phyloP scores from a whole-genome alignment of 2,329 filamentous ascomycete genomes.

The Geosmithia morbida region DNA sequence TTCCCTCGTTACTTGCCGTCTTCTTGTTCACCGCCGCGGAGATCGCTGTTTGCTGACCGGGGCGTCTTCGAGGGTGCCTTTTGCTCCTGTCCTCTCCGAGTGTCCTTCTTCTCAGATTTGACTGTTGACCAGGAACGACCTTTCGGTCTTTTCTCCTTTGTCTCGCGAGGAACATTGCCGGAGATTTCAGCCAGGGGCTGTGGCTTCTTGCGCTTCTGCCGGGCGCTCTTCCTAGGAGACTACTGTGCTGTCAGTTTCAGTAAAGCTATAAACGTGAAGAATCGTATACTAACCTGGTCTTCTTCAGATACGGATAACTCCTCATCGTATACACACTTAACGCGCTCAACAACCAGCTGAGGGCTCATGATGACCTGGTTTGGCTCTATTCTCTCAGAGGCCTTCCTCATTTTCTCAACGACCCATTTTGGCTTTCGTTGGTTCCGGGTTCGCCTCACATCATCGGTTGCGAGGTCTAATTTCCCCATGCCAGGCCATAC shows the following conservation, averaged over 20 bases:
- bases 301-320: conserved; percentile 27
- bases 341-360: conserved; percentile 32
- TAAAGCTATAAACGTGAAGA: background rate
- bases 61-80: background rate
- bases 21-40: background rate
- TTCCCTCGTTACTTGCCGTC: background rate
- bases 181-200: conserved; percentile 18
- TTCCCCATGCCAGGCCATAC: conserved; percentile 65
- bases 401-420: conserved; percentile 49
- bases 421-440: conserved; percentile 65
- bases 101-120: background rate
- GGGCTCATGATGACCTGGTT: conserved; percentile 49
- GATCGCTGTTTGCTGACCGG: background rate
- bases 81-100: background rate
- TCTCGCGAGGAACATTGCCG: conserved; percentile 16
- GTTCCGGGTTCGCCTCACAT: conserved; percentile 61
- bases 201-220: conserved; percentile 15
- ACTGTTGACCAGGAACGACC: background rate
- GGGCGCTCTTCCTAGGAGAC: conserved; percentile 14
- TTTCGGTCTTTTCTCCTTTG: background rate
- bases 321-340: conserved; percentile 46
- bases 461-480: conserved; percentile 65
- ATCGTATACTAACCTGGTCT: conserved; percentile 24
- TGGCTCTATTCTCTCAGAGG: conserved; percentile 48
- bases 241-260: background rate